phyloP scores from a whole-genome alignment of 2,329 filamentous ascomycete species.

The Neofusicoccum laricinum region DNA sequence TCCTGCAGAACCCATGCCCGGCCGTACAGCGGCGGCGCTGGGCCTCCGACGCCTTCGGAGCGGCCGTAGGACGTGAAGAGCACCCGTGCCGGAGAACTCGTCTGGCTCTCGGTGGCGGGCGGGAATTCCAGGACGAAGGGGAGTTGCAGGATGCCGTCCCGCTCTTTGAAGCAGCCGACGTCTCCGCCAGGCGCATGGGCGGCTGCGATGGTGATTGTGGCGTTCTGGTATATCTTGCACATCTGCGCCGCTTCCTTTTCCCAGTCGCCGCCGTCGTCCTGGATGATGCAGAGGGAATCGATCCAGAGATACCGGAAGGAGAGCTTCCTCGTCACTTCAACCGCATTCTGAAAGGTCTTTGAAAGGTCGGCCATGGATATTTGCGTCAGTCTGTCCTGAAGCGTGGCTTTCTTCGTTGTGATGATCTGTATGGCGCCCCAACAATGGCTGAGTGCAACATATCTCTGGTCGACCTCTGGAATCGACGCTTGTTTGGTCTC shows the following conservation, averaged over 20 bases:
- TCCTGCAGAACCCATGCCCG: slow-evolving; percentile 12
- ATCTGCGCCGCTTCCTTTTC: slow-evolving; percentile 3
- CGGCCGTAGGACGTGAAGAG: background rate
- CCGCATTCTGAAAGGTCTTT: slow-evolving; percentile 14
- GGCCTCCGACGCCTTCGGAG: background rate
- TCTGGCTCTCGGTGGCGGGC: too few relatives aligned
- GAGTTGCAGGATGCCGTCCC: background rate
- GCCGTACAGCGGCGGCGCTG: background rate
- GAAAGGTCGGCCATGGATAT: background rate
- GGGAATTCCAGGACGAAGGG: background rate
- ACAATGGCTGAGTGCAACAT: slow-evolving; percentile 1
- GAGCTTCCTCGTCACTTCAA: background rate
- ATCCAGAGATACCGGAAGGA: slow-evolving; percentile 19
- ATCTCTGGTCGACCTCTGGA: background rate
- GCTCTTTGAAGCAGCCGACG: background rate
- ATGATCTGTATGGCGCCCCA: background rate
- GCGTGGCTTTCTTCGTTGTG: background rate
- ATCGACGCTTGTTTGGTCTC: background rate
- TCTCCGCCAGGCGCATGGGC: background rate
- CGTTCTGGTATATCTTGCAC: background rate
- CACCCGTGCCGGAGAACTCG: too few relatives aligned
- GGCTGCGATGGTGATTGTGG: background rate
- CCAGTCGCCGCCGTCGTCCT: slow-evolving; percentile 15
- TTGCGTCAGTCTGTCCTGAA: background rate
- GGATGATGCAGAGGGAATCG: slow-evolving; percentile 20